Evolutionary conservation across 2,329 filamentous ascomycete genomes (phyloP).

Genomic region (Aphanoascus verrucosus): DNA sequence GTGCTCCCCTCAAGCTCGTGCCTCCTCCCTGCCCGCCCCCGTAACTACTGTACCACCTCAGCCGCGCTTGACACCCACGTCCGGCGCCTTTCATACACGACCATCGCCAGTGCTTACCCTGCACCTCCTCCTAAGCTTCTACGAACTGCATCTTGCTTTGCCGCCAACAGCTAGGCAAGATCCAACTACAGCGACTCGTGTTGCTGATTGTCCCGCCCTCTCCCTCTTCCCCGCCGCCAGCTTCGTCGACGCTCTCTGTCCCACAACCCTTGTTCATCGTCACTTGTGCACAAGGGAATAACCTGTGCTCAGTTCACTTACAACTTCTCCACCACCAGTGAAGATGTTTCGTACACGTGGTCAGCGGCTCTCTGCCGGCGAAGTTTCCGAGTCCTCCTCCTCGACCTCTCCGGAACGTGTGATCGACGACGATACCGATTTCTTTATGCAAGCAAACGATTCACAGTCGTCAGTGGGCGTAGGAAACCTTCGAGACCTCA

Average conservation of each 20-base stretch:
- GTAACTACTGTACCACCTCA: not conserved
- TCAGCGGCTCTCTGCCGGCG: slow-evolving; percentile 31
- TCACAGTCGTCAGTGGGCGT: slow-evolving; percentile 84
- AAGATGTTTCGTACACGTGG: slow-evolving; percentile 31
- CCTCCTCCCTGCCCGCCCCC: not conserved
- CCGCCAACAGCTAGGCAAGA: no score
- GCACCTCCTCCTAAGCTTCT: no score
- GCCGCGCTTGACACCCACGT: slow-evolving; percentile 10
- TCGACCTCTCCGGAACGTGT: slow-evolving; percentile 31
- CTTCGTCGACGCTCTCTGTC: not conserved
- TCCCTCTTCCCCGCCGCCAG: not conserved
- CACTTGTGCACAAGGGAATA: not conserved
- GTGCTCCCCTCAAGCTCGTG: not conserved
- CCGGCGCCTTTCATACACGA: not conserved
- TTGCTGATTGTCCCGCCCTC: not conserved
- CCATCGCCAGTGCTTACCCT: slow-evolving; percentile 8
- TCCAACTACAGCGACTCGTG: no score
- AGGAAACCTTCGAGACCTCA: slow-evolving; percentile 65
- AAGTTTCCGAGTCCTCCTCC: slow-evolving; percentile 34
- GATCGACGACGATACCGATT: slow-evolving; percentile 83
- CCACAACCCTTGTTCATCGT: not conserved
- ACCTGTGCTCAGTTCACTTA: not conserved
- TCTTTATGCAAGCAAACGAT: slow-evolving; percentile 74
- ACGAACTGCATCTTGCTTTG: no score
- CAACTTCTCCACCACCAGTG: not conserved